phyloP scores from a whole-genome alignment of 2,329 filamentous ascomycete genomes.

The Claviceps paspali region DNA sequence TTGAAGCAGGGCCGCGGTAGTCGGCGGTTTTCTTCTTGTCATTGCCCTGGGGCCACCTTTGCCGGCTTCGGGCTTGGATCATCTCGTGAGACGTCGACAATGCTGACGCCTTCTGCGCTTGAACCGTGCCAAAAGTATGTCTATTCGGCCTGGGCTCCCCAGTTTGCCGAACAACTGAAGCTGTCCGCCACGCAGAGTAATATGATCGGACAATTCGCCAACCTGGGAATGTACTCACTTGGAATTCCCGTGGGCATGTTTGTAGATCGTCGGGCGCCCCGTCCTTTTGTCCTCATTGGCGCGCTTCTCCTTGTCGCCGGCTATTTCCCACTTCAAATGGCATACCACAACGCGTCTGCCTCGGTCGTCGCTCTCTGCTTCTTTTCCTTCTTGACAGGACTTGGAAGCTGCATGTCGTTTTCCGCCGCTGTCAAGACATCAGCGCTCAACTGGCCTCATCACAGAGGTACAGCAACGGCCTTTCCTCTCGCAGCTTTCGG shows the following conservation, averaged over 20 bases:
- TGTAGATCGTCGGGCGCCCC: constrained; percentile 68
- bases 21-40: background rate
- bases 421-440: constrained; percentile 72
- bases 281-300: constrained; percentile 63
- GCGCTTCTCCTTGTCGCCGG: constrained; percentile 57
- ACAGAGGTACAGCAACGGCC: constrained; percentile 84
- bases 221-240: constrained; percentile 83
- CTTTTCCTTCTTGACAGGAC: constrained; percentile 70
- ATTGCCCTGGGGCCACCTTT: too few relatives aligned
- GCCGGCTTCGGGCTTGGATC: background rate
- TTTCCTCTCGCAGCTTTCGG: constrained; percentile 90
- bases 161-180: constrained; percentile 75
- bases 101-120: constrained; percentile 3
- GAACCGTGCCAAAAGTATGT: constrained; percentile 55
- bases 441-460: constrained; percentile 79
- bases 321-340: constrained; percentile 73
- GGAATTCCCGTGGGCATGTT: constrained; percentile 83
- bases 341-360: constrained; percentile 54
- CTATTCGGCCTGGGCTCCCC: constrained; percentile 94
- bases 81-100: background rate
- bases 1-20: background rate
- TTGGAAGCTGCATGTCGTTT: constrained; percentile 87
- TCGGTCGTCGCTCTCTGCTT: constrained; percentile 55
- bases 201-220: constrained; percentile 72
- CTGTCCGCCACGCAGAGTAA: constrained; percentile 90